Evolutionary conservation across 345 rosid species (phyloP), one percentile per base, ranked within the genome.

Genomic region (Boechera divaricarpa): DNA sequence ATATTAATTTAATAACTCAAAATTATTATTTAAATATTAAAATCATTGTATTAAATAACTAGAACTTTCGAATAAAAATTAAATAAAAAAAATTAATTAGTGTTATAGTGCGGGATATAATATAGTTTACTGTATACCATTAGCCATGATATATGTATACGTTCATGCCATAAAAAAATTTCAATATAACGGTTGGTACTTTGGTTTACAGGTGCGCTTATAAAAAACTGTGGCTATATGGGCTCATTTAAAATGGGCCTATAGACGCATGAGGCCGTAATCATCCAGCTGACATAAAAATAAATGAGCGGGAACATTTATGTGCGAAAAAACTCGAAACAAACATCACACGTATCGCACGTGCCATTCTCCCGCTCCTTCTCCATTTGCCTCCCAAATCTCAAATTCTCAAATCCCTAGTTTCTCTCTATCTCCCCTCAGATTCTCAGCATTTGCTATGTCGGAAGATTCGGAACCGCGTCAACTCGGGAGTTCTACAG

Each of bases 281-380:
- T 28, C 4, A 2, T 35, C 33, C 45, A 70, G 21, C 36, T 36
- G 41, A 10, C 7, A 33, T 1, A 24, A 10, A 48, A 31, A 72
- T 6, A 48, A 31, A 72, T 6, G 56, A 38, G 81, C 77, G 81
- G 81, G 77, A 78, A 67, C 24, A 72, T 60, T 66, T 51, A 21
- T 48, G 39, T 39, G 31, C 73, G 12, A 49, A 77, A 16, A n/a
- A 9, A 65, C 57, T 59, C 57, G 39, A 78, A 73, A 58, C 58
- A 35, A 16, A 60, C n/a, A 44, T 61, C 78, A 73, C 74, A 52
- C 16, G 64, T 29, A 44, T 11, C 69, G 55, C 82, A 79, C 79
- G 82, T 69, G 82, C 69, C 71, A 36, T 36, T 48, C 48, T 74
- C 82, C 82, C 82, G 82, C 82, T 75, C 56, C 10, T 53, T 74